These are phyloP conservation scores for Crithidia thermophila DNA, from an alignment of 208 protist genomes.

Conservation along the genomic window DNA sequence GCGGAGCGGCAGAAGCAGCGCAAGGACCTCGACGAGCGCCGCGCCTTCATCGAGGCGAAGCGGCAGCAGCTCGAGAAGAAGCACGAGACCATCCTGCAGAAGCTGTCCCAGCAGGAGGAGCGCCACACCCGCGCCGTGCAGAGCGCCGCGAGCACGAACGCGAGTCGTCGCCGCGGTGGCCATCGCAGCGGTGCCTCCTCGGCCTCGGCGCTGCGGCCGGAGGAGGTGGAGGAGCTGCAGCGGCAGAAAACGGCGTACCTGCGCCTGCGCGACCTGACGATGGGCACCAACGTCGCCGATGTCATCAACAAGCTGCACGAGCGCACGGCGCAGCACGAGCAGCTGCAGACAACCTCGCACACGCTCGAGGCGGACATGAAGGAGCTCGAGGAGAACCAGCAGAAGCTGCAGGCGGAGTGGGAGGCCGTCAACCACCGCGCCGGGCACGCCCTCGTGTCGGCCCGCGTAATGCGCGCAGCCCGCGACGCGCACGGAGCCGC, in stretches of 20 bases:
- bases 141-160: slow-evolving; percentile 3
- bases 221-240: slow-evolving; percentile 75
- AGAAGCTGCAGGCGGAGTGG: slow-evolving; percentile 55
- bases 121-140: slow-evolving; percentile 43
- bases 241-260: slow-evolving; percentile 89
- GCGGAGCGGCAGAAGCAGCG: slow-evolving; percentile 80
- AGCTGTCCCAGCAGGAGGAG: slow-evolving; percentile 77
- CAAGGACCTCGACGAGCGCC: slow-evolving; percentile 88
- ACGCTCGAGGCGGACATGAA: slow-evolving; percentile 71
- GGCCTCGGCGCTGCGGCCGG: slow-evolving; percentile 41
- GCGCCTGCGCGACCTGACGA: slow-evolving; percentile 93
- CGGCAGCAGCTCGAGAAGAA: slow-evolving; percentile 72
- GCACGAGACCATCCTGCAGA: slow-evolving; percentile 56
- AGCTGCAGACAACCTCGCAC: slow-evolving; percentile 63
- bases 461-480: slow-evolving; percentile 38
- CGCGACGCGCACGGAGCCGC: slow-evolving; percentile 29
- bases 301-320: slow-evolving; percentile 90
- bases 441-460: slow-evolving; percentile 46
- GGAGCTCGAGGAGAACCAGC: slow-evolving; percentile 55
- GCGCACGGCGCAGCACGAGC: slow-evolving; percentile 79
- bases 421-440: slow-evolving; percentile 78
- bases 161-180: slow-evolving; percentile 20
- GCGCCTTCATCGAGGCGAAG: slow-evolving; percentile 77
- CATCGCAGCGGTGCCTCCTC: slow-evolving; percentile 28
- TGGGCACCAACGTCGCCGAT: slow-evolving; percentile 72